Percentiles rank a stretch among this genome's conserved stretches.
Conservation (phyloP, 169 alveolate genomes). For the Eimeria tenella region DNA sequence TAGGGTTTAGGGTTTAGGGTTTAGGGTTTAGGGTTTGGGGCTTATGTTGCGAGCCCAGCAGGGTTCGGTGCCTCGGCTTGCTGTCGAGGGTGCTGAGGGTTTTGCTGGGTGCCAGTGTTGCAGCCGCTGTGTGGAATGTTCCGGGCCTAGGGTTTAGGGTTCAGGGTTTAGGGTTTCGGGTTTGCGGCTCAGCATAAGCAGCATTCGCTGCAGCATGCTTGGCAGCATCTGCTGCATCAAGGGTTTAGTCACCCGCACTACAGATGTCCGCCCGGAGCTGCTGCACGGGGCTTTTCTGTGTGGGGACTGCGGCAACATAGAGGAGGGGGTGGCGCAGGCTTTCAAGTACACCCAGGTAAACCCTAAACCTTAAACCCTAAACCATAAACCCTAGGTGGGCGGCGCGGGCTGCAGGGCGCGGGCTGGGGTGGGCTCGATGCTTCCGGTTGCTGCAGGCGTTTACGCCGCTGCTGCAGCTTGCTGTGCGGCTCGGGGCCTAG, state of each 20-base stretch:
- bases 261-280: slow-evolving; percentile 98
- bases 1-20: slow-evolving; percentile 24
- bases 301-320: slow-evolving; percentile 93
- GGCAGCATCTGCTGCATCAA: slow-evolving; percentile 95
- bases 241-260: slow-evolving; percentile 98
- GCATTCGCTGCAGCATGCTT: slow-evolving; percentile 90
- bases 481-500: too few species aligned
- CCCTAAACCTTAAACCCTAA: background rate
- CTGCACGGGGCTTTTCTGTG: slow-evolving; percentile 95
- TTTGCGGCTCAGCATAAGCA: slow-evolving; percentile 81
- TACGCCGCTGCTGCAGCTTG: background rate
- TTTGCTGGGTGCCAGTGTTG: too few species aligned
- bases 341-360: slow-evolving; percentile 92
- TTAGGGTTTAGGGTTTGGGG: background rate
- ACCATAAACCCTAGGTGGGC: background rate
- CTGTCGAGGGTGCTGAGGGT: too few species aligned
- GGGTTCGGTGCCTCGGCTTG: too few species aligned
- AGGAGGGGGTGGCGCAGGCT: slow-evolving; percentile 94
- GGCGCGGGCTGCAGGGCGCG: background rate
- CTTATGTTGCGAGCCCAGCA: too few species aligned
- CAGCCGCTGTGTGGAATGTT: background rate
- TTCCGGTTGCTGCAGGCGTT: background rate
- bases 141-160: slow-evolving; percentile 53
- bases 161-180: slow-evolving; percentile 55
- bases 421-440: background rate